Evolutionary conservation across 495 filamentous ascomycete genomes (phyloP).

Genomic region (Penicillium crystallinum): DNA sequence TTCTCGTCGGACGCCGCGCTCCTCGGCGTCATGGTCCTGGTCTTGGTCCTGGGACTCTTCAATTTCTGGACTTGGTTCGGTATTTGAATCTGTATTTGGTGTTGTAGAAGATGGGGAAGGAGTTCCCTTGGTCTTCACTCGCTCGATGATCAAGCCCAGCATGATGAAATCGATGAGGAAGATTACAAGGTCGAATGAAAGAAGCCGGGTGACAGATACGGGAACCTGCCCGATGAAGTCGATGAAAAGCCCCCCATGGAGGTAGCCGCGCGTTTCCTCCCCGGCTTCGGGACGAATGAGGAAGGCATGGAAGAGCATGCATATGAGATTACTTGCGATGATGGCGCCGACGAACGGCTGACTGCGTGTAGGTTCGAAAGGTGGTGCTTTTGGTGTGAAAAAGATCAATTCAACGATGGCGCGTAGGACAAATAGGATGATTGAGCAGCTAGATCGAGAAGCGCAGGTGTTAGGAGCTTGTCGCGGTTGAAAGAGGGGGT

Average conservation of each 20-base stretch:
- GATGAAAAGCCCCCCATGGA: constrained; percentile 79
- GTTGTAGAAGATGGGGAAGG: constrained; percentile 7
- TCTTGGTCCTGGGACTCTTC: constrained; percentile 47
- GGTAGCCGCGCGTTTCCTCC: constrained; percentile 72
- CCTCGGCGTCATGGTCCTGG: constrained; percentile 78
- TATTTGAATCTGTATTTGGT: constrained; percentile 6
- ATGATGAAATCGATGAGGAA: constrained; percentile 67
- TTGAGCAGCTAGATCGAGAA: constrained; percentile 59
- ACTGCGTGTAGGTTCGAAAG: constrained; percentile 56
- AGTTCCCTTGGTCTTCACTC: constrained; percentile 45
- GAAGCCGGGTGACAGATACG: constrained; percentile 56
- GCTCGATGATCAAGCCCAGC: constrained; percentile 66
- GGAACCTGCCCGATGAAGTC: constrained; percentile 87
- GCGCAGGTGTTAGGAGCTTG: constrained; percentile 2
- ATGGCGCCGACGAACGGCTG: constrained; percentile 67
- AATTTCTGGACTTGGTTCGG: constrained; percentile 1
- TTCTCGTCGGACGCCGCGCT: constrained; percentile 61
- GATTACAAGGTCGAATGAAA: constrained; percentile 61
- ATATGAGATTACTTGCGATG: constrained; percentile 63
- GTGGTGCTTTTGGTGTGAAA: constrained; percentile 71
- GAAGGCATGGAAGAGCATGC: constrained; percentile 65
- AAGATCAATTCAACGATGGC: constrained; percentile 66
- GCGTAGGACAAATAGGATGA: constrained; percentile 65
- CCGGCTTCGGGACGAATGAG: constrained; percentile 58
- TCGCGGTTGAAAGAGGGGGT: neutral